Conservation (phyloP, 148 eudicot genomes). For the Rhododendron mucronatum region DNA sequence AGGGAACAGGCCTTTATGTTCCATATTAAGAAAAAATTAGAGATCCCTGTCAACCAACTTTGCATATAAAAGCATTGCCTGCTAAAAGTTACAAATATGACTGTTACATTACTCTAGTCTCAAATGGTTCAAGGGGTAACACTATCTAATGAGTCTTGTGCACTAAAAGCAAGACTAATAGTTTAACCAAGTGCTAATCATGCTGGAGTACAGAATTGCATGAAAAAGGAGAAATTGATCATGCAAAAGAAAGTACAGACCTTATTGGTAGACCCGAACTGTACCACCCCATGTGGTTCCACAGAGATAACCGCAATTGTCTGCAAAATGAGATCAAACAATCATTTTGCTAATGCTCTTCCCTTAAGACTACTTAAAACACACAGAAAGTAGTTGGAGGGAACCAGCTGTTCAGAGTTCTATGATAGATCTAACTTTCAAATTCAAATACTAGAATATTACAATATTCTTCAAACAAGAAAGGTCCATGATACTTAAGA, state of each 20-base stretch:
- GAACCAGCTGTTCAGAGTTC: neutral
- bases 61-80: neutral
- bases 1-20: neutral
- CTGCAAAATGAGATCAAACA: constrained; percentile 35
- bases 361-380: neutral
- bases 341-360: neutral
- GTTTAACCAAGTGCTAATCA: neutral
- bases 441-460: neutral
- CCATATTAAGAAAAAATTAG: neutral
- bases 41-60: neutral
- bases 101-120: neutral
- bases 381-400: neutral
- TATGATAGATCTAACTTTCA: neutral
- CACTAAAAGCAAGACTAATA: neutral
- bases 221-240: neutral
- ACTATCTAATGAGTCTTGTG: neutral
- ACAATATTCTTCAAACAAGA: neutral
- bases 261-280: constrained; percentile 76
- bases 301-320: constrained; percentile 72
- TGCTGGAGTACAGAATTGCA: neutral
- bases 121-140: constrained; percentile 2
- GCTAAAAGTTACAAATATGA: neutral
- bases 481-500: neutral
- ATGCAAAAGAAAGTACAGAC: constrained; percentile 28
- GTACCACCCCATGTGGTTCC: constrained; percentile 66